Evolutionary conservation across 2,329 filamentous ascomycete species (phyloP), one percentile per base, ranked within the genome.

Genomic region (Colletotrichum higginsianum): DNA sequence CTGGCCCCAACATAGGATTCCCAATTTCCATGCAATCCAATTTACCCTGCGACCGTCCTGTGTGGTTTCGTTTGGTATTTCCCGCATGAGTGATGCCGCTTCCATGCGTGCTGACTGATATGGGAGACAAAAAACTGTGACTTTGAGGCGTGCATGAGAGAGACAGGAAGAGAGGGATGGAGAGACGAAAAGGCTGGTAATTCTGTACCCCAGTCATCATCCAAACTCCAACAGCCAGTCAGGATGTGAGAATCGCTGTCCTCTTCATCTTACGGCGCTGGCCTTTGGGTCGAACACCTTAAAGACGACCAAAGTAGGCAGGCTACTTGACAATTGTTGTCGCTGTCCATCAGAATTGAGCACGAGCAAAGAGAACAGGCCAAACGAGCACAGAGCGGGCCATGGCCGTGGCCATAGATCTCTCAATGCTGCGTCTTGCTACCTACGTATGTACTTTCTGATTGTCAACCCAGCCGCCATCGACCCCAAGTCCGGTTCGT

Each of bases 361-460:
- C 65, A 72, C 61, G 52, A 68, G 47, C 57, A 53, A 52, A 40
- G 40, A 53, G 55, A 71, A 57, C 65, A 63, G 68, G 56, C 65
- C 68, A 71, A 71, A 71, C 68, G 65, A 58, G 58, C 65, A 64
- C 65, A 60, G 69, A 63, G 52, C 65, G 65, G 65, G 50, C 69
- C 69, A 65, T 69, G 65, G 66, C 65, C 65, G 47, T 64, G 65
- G 57, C 30, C 38, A 38, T 55, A 30, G 35, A 49, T 26, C 61
- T 64, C 57, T 58, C 53, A 72, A 72, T 72, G 69, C 69, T 60
- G 60, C 50, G 53, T 63, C 53, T 63, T 52, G 55, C 65, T 38
- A 38, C 35, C 35, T 38, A 38, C 11, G 30, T 9, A 9, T 35
- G 35, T 38, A 38, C 35, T 38, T 38, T 38, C 35, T 38, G 35